Evolutionary conservation across 148 eudicot genomes (phyloP), one percentile per base, ranked within the genome.

Genomic region (Talinum fruticosum): DNA sequence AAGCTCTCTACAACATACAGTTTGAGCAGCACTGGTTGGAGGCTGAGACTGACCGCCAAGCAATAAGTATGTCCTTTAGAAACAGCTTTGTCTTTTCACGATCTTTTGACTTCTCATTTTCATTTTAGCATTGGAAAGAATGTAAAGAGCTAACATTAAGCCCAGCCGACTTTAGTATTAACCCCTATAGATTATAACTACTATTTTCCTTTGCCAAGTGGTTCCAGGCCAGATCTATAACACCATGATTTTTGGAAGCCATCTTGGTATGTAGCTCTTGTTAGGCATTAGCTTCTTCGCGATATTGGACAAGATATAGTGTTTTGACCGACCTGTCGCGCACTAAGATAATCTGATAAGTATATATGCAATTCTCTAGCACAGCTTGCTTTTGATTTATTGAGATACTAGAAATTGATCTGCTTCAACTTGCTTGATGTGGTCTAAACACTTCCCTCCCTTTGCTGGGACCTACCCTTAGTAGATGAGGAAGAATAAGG

Each of bases 1-100:
- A 89, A 77, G 92, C 93, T 75, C 87, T 93, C 15, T 86, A 89
- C 82, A 93, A 91, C 79, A 91, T 93, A 76, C 96, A 93, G 57
- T 91, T 91, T 76, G 97, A 93, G 66, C 97, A 93, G 79, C 97
- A 93, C 75, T 93, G 96, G 96, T 75, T 93, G 62, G 91, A 89
- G 84, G 97, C 97, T 57, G 90, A 93, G 83, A 91, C 92, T 10
- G 96, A 91, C 73, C 96, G 96, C 64, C 93, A 93, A 74, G 83
- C 90, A 33, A 38, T 91, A 64, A 87, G 97, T 93, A 91, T 36
- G 73, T 75, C 33, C 33, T 69, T 45, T 18, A 10, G 1, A 33
- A 66, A 26, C 26, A 23, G 32, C 28, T 71, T 35, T 24, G 6
- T 12, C 41, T 24, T 70, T 78, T 30, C 21, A 26, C 26, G 1